Base-by-base conservation (phyloP, 1,139 yeast species). In the Suhomyces taliae region DNA sequence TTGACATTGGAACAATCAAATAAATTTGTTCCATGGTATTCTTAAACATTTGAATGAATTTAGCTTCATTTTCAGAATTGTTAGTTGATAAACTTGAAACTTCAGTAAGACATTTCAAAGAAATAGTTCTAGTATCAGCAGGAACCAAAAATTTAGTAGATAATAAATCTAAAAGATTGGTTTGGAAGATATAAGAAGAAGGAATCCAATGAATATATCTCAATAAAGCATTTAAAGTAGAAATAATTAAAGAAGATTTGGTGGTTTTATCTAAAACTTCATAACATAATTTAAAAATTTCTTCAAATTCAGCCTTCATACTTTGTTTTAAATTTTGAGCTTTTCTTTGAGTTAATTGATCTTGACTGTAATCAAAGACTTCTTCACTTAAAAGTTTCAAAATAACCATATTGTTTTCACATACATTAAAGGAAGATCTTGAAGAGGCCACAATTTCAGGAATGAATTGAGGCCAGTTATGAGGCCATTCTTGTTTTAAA, bases 401-500 rank as follows among this genome's bases (percentile, higher is more conserved):
- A 51, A 95, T 91, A 54, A 85, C 83, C 98, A 93, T 93, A 68
- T 93, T 93, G 70, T 93, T 93, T 68, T 93, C 99, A 72, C 99
- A 95, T 42, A 93, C 97, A 59, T 90, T 91, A 67, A 87, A 82
- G 37, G 95, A 87, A 15, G 95, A 83, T 53, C 90, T 82, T 44
- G 96, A 86, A 54, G 96, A 85, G 53, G 79, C 79, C 39, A 93
- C 95, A 53, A 93, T 81, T 65, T 95, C 99, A 11, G 98, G 97
- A 45, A 93, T 87, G 61, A 95, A 93, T 58, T 87, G 89, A 24
- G 98, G 98, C 99, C 99, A 93, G 64, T 90, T 88, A 57, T 85
- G 90, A 36, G 99, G 99, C 99, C 99, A 93, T 65, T 93, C 99
- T 69, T 95, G 98, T 64, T 93, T 93, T 61, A 93, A 81, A 44